Percentiles rank a stretch among this genome's conserved stretches.
phyloP scores from a whole-genome alignment of 1,139 yeast genomes.

The Geotrichum restrictum region DNA sequence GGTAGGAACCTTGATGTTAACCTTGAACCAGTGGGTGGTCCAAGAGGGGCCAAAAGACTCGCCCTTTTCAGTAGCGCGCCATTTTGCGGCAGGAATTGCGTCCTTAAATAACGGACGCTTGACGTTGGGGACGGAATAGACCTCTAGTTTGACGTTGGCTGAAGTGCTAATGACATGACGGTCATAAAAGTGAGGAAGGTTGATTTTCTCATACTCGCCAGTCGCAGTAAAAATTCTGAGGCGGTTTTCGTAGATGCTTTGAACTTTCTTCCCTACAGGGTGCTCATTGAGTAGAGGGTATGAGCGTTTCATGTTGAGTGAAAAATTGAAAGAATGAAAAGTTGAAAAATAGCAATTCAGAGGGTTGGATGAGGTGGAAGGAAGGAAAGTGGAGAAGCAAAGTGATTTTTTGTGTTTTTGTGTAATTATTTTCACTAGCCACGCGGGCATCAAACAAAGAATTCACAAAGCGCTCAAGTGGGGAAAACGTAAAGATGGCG shows the following conservation, averaged over 20 bases:
- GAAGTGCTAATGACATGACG: conserved; percentile 44
- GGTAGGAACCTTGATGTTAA: conserved; percentile 58
- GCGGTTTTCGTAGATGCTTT: conserved; percentile 70
- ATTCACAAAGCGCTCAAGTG: too few species aligned
- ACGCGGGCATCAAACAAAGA: too few species aligned
- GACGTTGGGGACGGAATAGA: conserved; percentile 65
- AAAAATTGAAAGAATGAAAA: not conserved
- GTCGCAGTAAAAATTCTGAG: conserved; percentile 71
- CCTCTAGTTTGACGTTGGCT: conserved; percentile 49
- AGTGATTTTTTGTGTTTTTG: too few species aligned
- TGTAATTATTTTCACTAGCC: too few species aligned
- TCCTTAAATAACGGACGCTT: conserved; percentile 73
- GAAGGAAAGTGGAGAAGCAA: not conserved
- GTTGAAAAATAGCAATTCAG: too few species aligned
- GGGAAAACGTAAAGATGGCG: too few species aligned
- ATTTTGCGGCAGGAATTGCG: conserved; percentile 52
- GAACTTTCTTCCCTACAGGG: conserved; percentile 82
- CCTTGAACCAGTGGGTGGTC: conserved; percentile 92
- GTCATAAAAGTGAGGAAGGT: conserved; percentile 81
- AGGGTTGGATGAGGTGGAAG: not conserved
- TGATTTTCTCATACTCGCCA: conserved; percentile 66
- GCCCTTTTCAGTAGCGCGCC: conserved; percentile 63
- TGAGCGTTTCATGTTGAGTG: not conserved
- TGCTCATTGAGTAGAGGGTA: conserved; percentile 50
- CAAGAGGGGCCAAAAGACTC: conserved; percentile 90